Percentiles rank a stretch among this genome's conserved stretches.
phyloP scores from a whole-genome alignment of 371 early-diverging fungal genomes.

The Mortierella polycephala region DNA sequence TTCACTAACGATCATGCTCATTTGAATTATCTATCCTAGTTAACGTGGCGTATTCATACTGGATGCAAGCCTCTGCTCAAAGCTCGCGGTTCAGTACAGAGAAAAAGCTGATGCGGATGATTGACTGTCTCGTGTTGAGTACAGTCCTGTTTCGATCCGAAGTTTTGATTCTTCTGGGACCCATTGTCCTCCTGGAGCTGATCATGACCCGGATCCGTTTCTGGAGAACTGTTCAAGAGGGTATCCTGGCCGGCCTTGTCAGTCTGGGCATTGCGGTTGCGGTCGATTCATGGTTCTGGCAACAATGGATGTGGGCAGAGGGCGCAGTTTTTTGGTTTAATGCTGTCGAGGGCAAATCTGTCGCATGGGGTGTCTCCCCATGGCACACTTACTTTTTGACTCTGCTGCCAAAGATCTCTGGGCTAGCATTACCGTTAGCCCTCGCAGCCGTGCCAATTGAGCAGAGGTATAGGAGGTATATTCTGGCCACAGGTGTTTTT shows the following conservation, averaged over 20 bases:
- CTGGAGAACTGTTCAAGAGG: slow-evolving; percentile 47
- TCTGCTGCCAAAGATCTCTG: slow-evolving; percentile 82
- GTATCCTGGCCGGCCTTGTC: slow-evolving; percentile 50
- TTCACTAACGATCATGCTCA: not conserved
- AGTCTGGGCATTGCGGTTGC: slow-evolving; percentile 65
- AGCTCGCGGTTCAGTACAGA: slow-evolving; percentile 11
- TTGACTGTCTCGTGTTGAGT: slow-evolving; percentile 67
- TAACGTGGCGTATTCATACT: slow-evolving; percentile 47
- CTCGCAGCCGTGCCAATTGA: slow-evolving; percentile 58
- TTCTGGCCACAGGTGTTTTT: slow-evolving; percentile 68
- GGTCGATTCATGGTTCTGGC: slow-evolving; percentile 91
- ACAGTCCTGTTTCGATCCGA: slow-evolving; percentile 89
- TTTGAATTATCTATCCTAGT: slow-evolving; percentile 10
- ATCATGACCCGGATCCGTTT: slow-evolving; percentile 36
- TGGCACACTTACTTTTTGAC: slow-evolving; percentile 76
- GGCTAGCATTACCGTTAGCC: slow-evolving; percentile 76
- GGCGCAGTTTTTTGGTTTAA: slow-evolving; percentile 88
- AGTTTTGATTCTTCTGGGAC: slow-evolving; percentile 64
- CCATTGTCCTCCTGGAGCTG: slow-evolving; percentile 58
- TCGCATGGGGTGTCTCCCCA: slow-evolving; percentile 88
- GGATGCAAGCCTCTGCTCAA: slow-evolving; percentile 42
- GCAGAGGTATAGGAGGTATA: slow-evolving; percentile 61
- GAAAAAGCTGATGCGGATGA: slow-evolving; percentile 60
- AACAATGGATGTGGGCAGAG: slow-evolving; percentile 86
- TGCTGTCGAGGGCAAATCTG: slow-evolving; percentile 77